Evolutionary conservation across 2,329 filamentous ascomycete species (phyloP).

Genomic region (Geosmithia putterillii): DNA sequence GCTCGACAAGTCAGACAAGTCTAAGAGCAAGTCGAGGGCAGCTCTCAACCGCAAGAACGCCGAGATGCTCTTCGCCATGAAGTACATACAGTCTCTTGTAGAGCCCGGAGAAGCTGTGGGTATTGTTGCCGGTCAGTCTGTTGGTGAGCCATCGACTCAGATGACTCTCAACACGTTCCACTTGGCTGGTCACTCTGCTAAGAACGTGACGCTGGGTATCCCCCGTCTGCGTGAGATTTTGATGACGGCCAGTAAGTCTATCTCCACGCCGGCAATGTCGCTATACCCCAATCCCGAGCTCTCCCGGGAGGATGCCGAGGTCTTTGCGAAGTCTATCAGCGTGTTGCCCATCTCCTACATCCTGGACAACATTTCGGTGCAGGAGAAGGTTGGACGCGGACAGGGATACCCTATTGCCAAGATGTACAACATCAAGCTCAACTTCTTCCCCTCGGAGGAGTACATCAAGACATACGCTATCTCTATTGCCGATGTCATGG

Average conservation of each 20-base stretch:
- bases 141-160: slow-evolving; percentile 94
- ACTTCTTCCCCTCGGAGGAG: slow-evolving; percentile 75
- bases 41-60: slow-evolving; percentile 57
- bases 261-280: slow-evolving; percentile 86
- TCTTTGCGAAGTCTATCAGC: slow-evolving; percentile 86
- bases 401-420: slow-evolving; percentile 58
- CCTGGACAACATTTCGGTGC: slow-evolving; percentile 67
- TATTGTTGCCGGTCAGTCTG: slow-evolving; percentile 90
- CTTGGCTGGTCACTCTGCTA: slow-evolving; percentile 93
- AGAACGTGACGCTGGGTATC: slow-evolving; percentile 98
- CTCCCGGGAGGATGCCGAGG: slow-evolving; percentile 53
- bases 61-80: slow-evolving; percentile 75
- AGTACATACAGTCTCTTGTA: slow-evolving; percentile 84
- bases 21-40: slow-evolving; percentile 19
- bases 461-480: slow-evolving; percentile 84
- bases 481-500: slow-evolving; percentile 60
- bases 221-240: slow-evolving; percentile 93
- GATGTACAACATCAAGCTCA: slow-evolving; percentile 69
- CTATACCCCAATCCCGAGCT: slow-evolving; percentile 66
- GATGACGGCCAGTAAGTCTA: slow-evolving; percentile 87
- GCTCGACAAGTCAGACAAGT: slow-evolving; percentile 26
- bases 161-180: slow-evolving; percentile 99
- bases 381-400: slow-evolving; percentile 66
- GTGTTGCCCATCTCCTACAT: slow-evolving; percentile 74
- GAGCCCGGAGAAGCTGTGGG: slow-evolving; percentile 95